phyloP scores from a whole-genome alignment of 2,329 filamentous ascomycete species.

The Botrytis cinerea region DNA sequence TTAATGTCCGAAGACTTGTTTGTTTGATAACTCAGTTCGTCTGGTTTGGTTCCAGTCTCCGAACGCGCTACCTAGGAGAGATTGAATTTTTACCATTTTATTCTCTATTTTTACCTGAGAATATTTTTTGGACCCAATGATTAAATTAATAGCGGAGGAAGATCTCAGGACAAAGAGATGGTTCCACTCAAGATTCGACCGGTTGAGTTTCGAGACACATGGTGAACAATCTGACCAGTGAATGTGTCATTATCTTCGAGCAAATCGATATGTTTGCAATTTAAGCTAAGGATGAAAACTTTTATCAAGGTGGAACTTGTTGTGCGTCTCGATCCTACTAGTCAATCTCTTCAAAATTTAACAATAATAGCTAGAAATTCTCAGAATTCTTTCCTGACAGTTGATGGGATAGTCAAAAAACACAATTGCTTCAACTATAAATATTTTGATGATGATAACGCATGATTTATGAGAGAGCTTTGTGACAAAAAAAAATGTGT shows the following conservation, averaged over 20 bases:
- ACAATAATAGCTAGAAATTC: neutral
- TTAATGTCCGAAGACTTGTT: slow-evolving; percentile 5
- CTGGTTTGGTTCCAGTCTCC: neutral
- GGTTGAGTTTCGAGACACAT: neutral
- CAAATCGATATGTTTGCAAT: neutral
- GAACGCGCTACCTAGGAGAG: neutral
- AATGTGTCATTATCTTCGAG: neutral
- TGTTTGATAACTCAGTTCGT: slow-evolving; percentile 1
- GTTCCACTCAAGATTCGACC: neutral
- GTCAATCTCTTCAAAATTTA: neutral
- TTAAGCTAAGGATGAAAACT: neutral
- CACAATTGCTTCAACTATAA: neutral
- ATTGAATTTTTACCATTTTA: neutral
- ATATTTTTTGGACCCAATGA: neutral
- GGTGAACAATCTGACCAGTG: neutral
- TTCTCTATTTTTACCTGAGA: neutral
- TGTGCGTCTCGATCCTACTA: neutral
- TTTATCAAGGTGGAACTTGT: neutral
- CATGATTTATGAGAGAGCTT: neutral
- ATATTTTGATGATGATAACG: neutral
- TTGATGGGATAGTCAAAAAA: neutral
- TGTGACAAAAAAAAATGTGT: neutral
- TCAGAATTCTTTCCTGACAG: neutral
- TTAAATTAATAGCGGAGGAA: neutral
- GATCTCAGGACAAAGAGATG: neutral